phyloP scores from a whole-genome alignment of 129 eudicot species.

The Artemisia annua region DNA sequence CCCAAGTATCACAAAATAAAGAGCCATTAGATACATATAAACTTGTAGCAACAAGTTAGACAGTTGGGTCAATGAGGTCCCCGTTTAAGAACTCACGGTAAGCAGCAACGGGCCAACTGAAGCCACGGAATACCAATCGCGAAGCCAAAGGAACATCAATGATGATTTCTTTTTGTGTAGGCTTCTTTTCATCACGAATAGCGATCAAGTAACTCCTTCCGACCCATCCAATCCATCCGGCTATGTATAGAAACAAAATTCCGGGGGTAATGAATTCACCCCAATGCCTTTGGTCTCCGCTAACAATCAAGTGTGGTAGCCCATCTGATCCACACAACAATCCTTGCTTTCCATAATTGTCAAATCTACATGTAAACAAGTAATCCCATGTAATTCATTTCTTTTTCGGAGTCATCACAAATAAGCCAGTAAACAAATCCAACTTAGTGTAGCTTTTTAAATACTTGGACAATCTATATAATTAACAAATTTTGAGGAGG shows the following conservation, averaged over 20 bases:
- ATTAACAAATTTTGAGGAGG: no score
- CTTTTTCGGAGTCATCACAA: not conserved
- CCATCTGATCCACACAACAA: constrained; percentile 95
- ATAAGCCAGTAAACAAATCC: not conserved
- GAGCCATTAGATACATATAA: constrained; percentile 32
- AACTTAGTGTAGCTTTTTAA: no score
- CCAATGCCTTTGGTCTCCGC: constrained; percentile 99
- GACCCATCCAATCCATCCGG: constrained; percentile 99
- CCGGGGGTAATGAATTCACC: constrained; percentile 99
- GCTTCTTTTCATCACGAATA: constrained; percentile 93
- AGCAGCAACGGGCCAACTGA: constrained; percentile 98
- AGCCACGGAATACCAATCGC: constrained; percentile 81
- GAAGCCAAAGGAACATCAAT: constrained; percentile 95
- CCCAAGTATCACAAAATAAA: constrained; percentile 19
- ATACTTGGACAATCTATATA: no score
- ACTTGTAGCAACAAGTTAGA: constrained; percentile 35
- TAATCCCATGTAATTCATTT: not conserved
- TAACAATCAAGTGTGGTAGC: constrained; percentile 95
- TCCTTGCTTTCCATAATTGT: constrained; percentile 93
- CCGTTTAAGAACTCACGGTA: constrained; percentile 88
- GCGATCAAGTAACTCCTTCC: constrained; percentile 98
- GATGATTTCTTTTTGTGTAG: constrained; percentile 88
- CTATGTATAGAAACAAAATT: constrained; percentile 81
- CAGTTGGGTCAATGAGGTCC: constrained; percentile 75
- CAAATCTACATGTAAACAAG: constrained; percentile 52